Base-by-base conservation (phyloP, 2,329 filamentous ascomycete genomes). In the Alternaria sp. region DNA sequence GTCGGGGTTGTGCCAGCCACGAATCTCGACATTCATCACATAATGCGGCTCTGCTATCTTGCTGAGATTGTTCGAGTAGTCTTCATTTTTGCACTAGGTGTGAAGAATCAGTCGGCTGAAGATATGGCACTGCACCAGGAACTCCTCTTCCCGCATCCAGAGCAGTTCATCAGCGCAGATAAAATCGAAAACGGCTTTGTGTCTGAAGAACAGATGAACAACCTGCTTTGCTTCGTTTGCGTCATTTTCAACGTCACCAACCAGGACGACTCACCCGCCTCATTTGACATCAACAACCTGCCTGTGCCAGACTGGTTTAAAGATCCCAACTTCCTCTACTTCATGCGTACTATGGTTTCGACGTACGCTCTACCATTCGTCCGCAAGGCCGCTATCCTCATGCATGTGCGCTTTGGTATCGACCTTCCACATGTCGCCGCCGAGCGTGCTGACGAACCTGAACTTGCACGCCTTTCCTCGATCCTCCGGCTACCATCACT, bases 311-410 rank as follows among this genome's bases (percentile, higher is more conserved):
- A 60, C 4, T 54, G 56, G 13, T 73, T 72, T 59, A 67, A 66
- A n/a, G 66, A 76, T 31, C 60, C 64, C 7, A 70, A 71, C 23
- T 76, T 77, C 53, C 64, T 77, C 21, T 71, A 69, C 51, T 71
- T 74, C 61, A 73, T 80, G 8, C 70, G 78, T 7, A 73, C 70
- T 13, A 68, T 83, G 58, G 84, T 92, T 24, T 87, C 88, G 62
- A 93, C 90, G 70, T 99, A 98, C 72, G 92, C 93, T 4, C 83
- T 97, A n/a, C 84, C 88, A 0, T 99, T 97, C 80, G 82, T 99
- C 37, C 90, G 95, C 59, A 99, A 99, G 80, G 84, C 85, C 7
- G 85, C 88, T 42, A 86, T 99, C 46, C 86, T 98, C 36, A 86
- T 98, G 63, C 89, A 98, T 74, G 89, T 96, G 60, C 90, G 92